Evolutionary conservation across 1,284 basidiomycete species (phyloP).

Genomic region (Leccinum fuscescens): DNA sequence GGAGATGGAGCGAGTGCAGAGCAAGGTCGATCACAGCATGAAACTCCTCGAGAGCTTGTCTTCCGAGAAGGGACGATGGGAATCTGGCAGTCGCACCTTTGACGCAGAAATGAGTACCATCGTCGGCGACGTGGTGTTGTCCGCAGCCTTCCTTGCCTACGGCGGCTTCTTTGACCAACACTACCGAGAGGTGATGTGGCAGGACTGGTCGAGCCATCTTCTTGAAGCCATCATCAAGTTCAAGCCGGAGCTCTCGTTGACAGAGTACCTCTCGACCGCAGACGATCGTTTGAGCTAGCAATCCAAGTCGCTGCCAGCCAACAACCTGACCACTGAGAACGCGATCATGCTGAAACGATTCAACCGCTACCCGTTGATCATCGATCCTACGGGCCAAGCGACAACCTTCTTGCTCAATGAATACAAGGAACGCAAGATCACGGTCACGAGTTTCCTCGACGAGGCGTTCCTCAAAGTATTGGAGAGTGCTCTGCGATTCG

Average conservation of each 20-base stretch:
- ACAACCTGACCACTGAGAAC: constrained; percentile 96
- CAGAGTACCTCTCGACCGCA: constrained; percentile 96
- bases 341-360: constrained; percentile 99
- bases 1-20: constrained; percentile 98
- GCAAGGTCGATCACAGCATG: constrained; percentile 97
- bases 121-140: constrained; percentile 94
- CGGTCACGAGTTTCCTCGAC: constrained; percentile 97
- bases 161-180: constrained; percentile 99
- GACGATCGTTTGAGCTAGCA: constrained; percentile 97
- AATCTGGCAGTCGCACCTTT: constrained; percentile 92
- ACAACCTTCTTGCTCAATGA: constrained; percentile 93
- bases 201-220: constrained; percentile 90
- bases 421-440: constrained; percentile 95
- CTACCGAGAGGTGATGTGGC: constrained; percentile 97
- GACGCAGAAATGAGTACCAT: constrained; percentile 99
- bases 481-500: constrained; percentile 98
- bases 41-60: constrained; percentile 92
- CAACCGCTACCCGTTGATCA: constrained; percentile 96
- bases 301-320: constrained; percentile 90
- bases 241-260: constrained; percentile 89
- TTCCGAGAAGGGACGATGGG: constrained; percentile 95
- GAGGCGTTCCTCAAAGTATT: constrained; percentile 98
- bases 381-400: constrained; percentile 99
- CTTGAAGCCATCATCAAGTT: constrained; percentile 88
- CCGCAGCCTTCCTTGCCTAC: constrained; percentile 96